phyloP scores from a whole-genome alignment of 371 early-diverging fungal species.

The Funneliformis caledonium region DNA sequence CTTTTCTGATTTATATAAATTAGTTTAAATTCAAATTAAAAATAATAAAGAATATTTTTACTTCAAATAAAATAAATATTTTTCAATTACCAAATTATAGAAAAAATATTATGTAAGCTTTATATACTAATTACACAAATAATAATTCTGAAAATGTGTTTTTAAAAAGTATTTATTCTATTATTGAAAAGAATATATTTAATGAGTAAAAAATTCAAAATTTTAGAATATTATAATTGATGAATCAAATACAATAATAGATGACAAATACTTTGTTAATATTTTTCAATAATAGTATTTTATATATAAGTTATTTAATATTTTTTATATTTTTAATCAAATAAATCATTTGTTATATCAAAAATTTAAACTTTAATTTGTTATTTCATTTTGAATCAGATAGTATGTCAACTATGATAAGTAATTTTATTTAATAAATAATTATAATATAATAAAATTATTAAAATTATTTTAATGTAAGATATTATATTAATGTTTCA shows the following conservation, averaged over 20 bases:
- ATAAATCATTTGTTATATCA: background rate
- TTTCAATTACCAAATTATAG: background rate
- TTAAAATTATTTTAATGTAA: too few species aligned
- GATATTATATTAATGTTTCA: background rate
- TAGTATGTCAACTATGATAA: background rate
- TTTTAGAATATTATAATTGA: background rate
- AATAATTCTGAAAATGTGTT: too few species aligned
- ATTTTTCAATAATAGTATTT: background rate
- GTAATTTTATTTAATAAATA: too few species aligned
- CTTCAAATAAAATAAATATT: background rate
- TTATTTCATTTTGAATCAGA: background rate
- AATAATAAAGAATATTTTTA: too few species aligned
- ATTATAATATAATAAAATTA: too few species aligned
- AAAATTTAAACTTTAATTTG: background rate
- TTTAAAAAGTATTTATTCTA: background rate
- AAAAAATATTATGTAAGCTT: background rate
- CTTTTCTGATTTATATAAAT: background rate
- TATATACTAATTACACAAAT: too few species aligned
- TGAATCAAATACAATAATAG: background rate
- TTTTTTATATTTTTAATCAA: background rate
- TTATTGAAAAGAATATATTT: background rate
- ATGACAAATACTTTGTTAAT: background rate
- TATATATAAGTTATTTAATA: background rate
- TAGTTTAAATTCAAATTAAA: background rate
- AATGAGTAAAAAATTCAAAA: background rate